phyloP scores from a whole-genome alignment of 2,329 filamentous ascomycete species.

The Aspergillus chevalieri region DNA sequence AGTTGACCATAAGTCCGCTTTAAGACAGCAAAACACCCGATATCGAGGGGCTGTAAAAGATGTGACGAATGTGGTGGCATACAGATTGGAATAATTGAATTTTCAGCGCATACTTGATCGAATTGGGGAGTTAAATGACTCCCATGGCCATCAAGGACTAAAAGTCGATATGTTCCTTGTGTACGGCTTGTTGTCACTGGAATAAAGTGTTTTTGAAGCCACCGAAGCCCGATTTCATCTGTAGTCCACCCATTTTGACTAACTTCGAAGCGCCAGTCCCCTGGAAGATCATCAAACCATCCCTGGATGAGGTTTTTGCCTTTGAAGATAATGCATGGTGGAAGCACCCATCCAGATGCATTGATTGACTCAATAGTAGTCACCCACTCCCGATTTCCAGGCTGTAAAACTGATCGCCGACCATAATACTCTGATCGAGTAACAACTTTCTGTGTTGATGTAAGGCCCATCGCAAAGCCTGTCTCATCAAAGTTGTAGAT shows the following conservation, averaged over 20 bases:
- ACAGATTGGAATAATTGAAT: constrained; percentile 18
- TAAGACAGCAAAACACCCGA: no score
- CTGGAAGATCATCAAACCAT: constrained; percentile 5
- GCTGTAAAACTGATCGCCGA: constrained; percentile 5
- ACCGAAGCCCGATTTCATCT: constrained; percentile 29
- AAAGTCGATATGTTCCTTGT: not conserved
- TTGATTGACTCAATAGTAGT: not conserved
- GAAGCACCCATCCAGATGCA: not conserved
- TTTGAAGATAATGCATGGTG: constrained; percentile 7
- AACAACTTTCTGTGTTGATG: not conserved
- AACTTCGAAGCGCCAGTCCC: constrained; percentile 2
- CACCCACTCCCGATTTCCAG: constrained; percentile 4
- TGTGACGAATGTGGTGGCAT: no score
- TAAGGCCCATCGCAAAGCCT: not conserved
- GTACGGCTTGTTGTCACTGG: constrained; percentile 16
- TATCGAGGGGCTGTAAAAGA: no score
- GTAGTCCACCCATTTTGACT: constrained; percentile 29
- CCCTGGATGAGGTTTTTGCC: constrained; percentile 3
- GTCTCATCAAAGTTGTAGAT: not conserved
- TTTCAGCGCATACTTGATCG: constrained; percentile 26
- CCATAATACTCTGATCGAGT: not conserved
- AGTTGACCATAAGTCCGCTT: not conserved
- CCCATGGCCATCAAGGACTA: not conserved
- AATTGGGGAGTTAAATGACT: constrained; percentile 24
- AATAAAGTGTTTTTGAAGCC: constrained; percentile 32